Conservation (phyloP, 257 asterid species). For the Petrea volubilis region DNA sequence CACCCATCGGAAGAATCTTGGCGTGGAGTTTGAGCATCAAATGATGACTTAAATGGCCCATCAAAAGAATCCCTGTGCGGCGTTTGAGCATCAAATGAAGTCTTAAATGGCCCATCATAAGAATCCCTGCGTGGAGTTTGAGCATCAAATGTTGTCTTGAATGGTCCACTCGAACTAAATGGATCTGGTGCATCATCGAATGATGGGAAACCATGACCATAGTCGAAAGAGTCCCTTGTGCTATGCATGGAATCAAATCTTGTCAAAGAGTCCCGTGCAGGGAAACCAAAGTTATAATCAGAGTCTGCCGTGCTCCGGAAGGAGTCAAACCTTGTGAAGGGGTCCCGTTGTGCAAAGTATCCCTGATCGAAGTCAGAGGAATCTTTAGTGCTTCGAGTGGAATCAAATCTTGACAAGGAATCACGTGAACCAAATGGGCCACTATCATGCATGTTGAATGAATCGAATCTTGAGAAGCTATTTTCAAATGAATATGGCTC, state of each 20-base stretch:
- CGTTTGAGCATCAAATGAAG: conserved; percentile 63
- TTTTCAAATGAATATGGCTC: conserved; percentile 44
- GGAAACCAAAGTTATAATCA: conserved; percentile 58
- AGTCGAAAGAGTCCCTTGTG: conserved; percentile 58
- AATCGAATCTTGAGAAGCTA: conserved; percentile 65
- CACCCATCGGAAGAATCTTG: conserved; percentile 66
- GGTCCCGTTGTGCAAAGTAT: conserved; percentile 49
- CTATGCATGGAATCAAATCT: conserved; percentile 65
- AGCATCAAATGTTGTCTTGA: conserved; percentile 60
- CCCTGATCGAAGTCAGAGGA: conserved; percentile 75
- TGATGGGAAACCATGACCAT: conserved; percentile 64
- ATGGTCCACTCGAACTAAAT: conserved; percentile 64
- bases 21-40: conserved; percentile 65
- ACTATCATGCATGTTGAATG: conserved; percentile 55
- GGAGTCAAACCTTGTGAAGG: conserved; percentile 71
- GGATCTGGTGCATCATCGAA: conserved; percentile 78
- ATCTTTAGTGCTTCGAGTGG: conserved; percentile 72
- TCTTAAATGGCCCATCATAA: conserved; percentile 32
- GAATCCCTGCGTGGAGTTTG: conserved; percentile 67
- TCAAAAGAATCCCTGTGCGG: conserved; percentile 56
- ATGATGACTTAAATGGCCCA: conserved; percentile 45
- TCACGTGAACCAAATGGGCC: conserved; percentile 58
- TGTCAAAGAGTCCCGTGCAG: conserved; percentile 38
- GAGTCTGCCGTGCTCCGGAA: conserved; percentile 83
- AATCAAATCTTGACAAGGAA: conserved; percentile 76